These are phyloP conservation scores for Exophiala aquamarina DNA, from an alignment of 2,329 filamentous ascomycete species.

Conservation along the genomic window DNA sequence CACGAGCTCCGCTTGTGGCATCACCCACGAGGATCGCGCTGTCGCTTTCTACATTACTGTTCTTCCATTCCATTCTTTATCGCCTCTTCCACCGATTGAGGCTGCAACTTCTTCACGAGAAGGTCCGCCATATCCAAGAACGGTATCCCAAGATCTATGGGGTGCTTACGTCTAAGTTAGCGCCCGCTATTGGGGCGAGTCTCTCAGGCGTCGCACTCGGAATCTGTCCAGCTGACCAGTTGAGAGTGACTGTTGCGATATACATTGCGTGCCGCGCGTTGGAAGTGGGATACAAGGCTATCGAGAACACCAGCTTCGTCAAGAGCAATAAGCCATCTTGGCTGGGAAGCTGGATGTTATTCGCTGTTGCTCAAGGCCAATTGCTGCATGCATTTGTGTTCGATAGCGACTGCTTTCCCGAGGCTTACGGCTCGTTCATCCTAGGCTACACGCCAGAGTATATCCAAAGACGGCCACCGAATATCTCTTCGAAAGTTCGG, in stretches of 20 bases:
- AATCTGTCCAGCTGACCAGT: conserved; percentile 67
- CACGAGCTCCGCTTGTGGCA: conserved; percentile 43
- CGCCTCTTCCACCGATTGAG: conserved; percentile 84
- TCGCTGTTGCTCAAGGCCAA: conserved; percentile 74
- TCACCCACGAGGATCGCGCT: conserved; percentile 75
- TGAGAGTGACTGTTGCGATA: conserved; percentile 78
- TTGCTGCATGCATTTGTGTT: conserved; percentile 74
- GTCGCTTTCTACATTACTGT: conserved; percentile 79
- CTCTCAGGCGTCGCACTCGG: conserved; percentile 81
- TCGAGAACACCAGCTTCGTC: conserved; percentile 70
- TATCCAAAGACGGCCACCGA: conserved; percentile 68
- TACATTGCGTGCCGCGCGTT: conserved; percentile 77
- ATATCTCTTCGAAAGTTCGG: conserved; percentile 63
- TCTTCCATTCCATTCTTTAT: conserved; percentile 85
- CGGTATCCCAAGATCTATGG: conserved; percentile 76
- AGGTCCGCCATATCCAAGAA: conserved; percentile 74
- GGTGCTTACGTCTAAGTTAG: conserved; percentile 76
- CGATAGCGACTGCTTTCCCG: conserved; percentile 71
- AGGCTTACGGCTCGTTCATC: conserved; percentile 65
- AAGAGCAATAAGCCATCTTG: conserved; percentile 70
- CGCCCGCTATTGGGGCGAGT: conserved; percentile 87
- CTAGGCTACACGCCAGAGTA: conserved; percentile 73
- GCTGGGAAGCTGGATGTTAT: conserved; percentile 81
- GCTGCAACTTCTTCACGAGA: conserved; percentile 73
- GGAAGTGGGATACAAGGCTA: conserved; percentile 82